Evolutionary conservation across 305 asterid species (phyloP), one percentile per base, ranked within the genome.

Genomic region (Euphrasia arctica): DNA sequence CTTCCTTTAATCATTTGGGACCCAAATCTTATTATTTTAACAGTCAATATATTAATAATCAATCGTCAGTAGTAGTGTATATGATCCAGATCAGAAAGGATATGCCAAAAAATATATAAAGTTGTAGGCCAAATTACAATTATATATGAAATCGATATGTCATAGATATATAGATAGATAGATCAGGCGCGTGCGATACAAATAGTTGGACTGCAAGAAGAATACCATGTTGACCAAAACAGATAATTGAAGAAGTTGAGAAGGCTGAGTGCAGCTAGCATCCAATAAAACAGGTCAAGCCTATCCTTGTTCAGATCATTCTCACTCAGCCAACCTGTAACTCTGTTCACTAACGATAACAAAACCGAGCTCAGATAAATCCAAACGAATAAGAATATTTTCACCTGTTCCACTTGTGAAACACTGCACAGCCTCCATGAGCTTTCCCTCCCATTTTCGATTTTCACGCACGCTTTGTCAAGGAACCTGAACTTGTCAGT

Each of bases 391-490:
- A 85, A 0, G 96, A 80, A 47, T 25, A 66, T 77, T 67, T 93
- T 93, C 65, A 93, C 95, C 77, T 88, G 94, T 61, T 88, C 99
- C 1, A 90, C 97, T 18, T 51, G 57, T 4, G 77, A 65, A 27
- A 76, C 86, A 4, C 78, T 79, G 83, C 95, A 84, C 0, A 87
- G 80, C 58, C 79, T 76, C 95, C 95, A 86, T 0, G 84, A 75
- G n/a, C 89, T 80, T 57, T 84, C 95, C 1, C 27, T 27, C 2
- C 72, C 72, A 4, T 52, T 61, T 25, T 68, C 51, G 14, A 34
- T 31, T 68, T 74, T 77, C 65, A 87, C 81, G 73, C 89, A 82
- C 6, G 91, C 95, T 52, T 86, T 86, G 56, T 86, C 95, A 0
- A 86, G 82, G 75, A 84, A 86, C 73, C 85, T 77, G 82, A 87